Evolutionary conservation across 148 eudicot species (phyloP), one percentile per base, ranked within the genome.

Genomic region (Chenopodium formosanum): DNA sequence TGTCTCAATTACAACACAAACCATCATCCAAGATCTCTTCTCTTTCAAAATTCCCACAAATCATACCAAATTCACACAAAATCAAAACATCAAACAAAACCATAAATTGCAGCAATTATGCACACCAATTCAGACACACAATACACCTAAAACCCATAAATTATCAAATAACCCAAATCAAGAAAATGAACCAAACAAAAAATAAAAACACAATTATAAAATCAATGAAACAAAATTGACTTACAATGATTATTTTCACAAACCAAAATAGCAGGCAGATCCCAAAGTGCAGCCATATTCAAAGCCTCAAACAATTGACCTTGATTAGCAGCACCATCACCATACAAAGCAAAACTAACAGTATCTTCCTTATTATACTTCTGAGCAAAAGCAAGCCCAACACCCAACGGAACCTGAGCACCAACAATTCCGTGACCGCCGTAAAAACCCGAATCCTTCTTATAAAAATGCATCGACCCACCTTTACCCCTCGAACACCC

Each of bases 371-470:
- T 96, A 1, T 79, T 79, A 77, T 94, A 96, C 91, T 96, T 96
- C 77, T 94, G 98, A 13, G 97, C 99, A 86, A 96, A 96, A 10
- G 99, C 94, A 82, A 96, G 81, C 25, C 99, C 99, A 84, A 82
- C 53, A 0, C 99, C 98, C 70, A 96, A 84, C 0, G 99, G 99
- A 52, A 94, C 83, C 84, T 96, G 99, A 14, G 99, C 99, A 6
- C 99, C 99, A 50, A 96, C 99, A 86, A 94, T 96, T 60, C 99
- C 99, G 81, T 96, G 99, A 0, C 99, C 99, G 19, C 98, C 99
- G 50, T 79, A 96, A 82, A 96, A 96, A 27, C 99, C 95, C 13
- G 85, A 81, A 10, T 91, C 94, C 80, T 90, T 91, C 85, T 88
- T 91, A 60, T 96, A 96, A 73, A 96, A 92, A 87, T 96, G 99